Conservation (phyloP, 176 grass and related monocot species). For the Aegilops umbellulata region DNA sequence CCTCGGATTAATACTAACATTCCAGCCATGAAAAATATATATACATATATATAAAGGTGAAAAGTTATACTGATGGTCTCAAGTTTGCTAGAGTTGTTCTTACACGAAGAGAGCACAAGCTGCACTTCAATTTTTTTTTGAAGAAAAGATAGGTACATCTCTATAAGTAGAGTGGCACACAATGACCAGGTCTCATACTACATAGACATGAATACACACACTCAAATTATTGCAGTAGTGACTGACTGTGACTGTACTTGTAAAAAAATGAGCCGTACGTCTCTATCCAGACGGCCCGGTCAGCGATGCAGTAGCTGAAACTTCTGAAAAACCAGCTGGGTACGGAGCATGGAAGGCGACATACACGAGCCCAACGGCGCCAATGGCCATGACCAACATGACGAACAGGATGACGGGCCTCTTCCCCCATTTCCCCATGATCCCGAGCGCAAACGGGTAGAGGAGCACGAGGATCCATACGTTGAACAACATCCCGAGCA, state of each 20-base stretch:
- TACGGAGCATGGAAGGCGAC: neutral
- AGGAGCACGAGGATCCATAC: constrained; percentile 49
- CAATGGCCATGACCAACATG: constrained; percentile 13
- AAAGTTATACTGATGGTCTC: no score
- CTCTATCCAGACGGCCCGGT: neutral
- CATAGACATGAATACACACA: neutral
- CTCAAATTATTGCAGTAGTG: neutral
- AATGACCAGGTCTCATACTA: neutral
- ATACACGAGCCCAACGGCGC: neutral
- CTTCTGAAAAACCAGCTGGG: constrained; percentile 7
- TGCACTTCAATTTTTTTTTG: neutral
- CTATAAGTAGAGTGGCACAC: neutral
- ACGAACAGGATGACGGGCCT: constrained; percentile 12
- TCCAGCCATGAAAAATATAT: no score
- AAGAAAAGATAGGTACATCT: neutral
- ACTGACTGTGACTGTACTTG: neutral
- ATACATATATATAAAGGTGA: no score
- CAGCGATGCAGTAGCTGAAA: constrained; percentile 1
- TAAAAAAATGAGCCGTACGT: neutral
- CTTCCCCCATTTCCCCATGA: constrained; percentile 49
- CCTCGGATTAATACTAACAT: no score
- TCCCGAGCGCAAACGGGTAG: constrained; percentile 46
- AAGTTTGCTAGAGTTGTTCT: neutral
- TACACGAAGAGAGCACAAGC: neutral
- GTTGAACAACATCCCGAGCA: constrained; percentile 47